Base-by-base conservation (phyloP, 768 basidiomycete genomes). In the Wakefieldia striispora region DNA sequence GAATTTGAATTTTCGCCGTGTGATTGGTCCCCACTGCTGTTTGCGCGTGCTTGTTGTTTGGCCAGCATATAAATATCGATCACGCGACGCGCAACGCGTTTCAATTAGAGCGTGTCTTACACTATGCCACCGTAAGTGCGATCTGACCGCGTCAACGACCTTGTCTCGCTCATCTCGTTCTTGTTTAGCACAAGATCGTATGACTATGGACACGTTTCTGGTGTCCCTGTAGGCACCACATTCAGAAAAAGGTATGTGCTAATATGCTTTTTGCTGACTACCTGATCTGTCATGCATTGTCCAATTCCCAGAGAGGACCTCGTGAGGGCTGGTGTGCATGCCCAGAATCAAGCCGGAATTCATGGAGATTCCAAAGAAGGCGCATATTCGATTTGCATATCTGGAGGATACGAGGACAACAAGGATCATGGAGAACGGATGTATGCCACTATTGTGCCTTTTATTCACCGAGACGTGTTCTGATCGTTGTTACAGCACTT, bases 381-480 rank as follows among this genome's bases (percentile, higher is more conserved):
- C 2, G 72, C 74, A 8, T 75, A 60, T 45, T 76, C 75, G 13
- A 66, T 76, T 19, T 74, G 75, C 16, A 38, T 76, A 16, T 72
- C 75, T 33, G 65, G 57, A 13, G 72, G 72, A 7, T 76, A 76
- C 36, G 69, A 72, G 39, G 75, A 76, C 54, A 69, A 76, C 49
- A n/a, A 41, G 2, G 75, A 76, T 27, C 1, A 37, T 0, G 75
- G 75, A 26, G 65, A 72, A 0, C 64, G 4, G 7, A 71, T 75
- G 74, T 75, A 51, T 4, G 71, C 53, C 49, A 27, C 24, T 21
- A 6, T 14, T 17, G 6, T 37, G 21, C 2, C n/a, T 16, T 26
- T 36, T 11, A 7, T 49, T 33, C 11, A 20, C 34, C 14, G 14
- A n/a, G 35, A 39, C 17, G 19, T 21, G 9, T 37, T 29, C 52